A percentile compares a stretch with the other conserved stretches of the same genome.
Conservation (phyloP, 2,329 filamentous ascomycete genomes). For the Scytalidium lignicola region DNA sequence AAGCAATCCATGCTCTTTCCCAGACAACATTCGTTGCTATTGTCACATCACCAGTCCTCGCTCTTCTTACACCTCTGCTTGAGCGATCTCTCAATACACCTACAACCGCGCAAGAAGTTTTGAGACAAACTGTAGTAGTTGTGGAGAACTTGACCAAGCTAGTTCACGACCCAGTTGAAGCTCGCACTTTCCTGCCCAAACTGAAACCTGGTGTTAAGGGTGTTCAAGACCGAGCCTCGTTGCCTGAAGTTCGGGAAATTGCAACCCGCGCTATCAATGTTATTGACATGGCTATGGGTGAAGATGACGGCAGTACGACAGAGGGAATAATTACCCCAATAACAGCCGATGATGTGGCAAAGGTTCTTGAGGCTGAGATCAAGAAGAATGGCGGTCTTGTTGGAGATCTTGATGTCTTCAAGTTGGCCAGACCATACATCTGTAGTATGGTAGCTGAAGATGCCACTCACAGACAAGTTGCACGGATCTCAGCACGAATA, state of each 20-base stretch:
- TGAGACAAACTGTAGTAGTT: slow-evolving; percentile 93
- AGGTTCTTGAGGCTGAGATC: slow-evolving; percentile 70
- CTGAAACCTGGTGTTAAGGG: slow-evolving; percentile 88
- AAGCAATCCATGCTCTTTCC: slow-evolving; percentile 93
- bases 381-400: slow-evolving; percentile 61
- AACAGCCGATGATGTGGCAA: slow-evolving; percentile 67
- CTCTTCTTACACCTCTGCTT: slow-evolving; percentile 87
- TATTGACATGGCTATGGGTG: slow-evolving; percentile 89
- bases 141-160: slow-evolving; percentile 98
- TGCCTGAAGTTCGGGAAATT: slow-evolving; percentile 91
- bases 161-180: slow-evolving; percentile 92
- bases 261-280: slow-evolving; percentile 76
- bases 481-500: slow-evolving; percentile 65
- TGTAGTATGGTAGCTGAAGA: slow-evolving; percentile 82
- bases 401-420: slow-evolving; percentile 60
- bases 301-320: slow-evolving; percentile 54
- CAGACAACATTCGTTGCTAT: slow-evolving; percentile 98
- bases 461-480: slow-evolving; percentile 74
- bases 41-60: slow-evolving; percentile 91
- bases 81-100: slow-evolving; percentile 93
- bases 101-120: slow-evolving; percentile 84
- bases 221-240: slow-evolving; percentile 80
- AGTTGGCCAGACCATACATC: slow-evolving; percentile 67
- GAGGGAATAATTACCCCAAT: slow-evolving; percentile 55
- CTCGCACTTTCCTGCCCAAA: slow-evolving; percentile 90